phyloP scores from a whole-genome alignment of 2,329 filamentous ascomycete genomes.

The Aspergillus bombycis region DNA sequence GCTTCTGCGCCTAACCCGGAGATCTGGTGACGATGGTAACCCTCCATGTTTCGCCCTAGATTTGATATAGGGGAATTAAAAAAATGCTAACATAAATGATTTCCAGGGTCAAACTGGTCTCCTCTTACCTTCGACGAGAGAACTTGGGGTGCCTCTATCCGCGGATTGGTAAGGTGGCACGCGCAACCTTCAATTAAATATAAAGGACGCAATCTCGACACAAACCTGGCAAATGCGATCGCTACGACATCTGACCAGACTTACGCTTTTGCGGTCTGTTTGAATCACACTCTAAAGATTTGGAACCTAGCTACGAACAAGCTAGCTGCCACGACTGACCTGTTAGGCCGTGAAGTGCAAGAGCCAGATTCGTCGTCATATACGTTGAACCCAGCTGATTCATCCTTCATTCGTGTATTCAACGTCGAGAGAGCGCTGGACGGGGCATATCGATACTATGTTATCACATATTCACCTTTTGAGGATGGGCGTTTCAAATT shows the following conservation, averaged over 20 bases:
- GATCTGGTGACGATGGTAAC: constrained; percentile 54
- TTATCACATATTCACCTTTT: constrained; percentile 86
- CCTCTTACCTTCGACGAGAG: constrained; percentile 53
- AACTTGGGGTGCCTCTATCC: constrained; percentile 52
- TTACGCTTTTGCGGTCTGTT: constrained; percentile 74
- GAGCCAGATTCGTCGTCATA: constrained; percentile 73
- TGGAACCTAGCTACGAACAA: constrained; percentile 87
- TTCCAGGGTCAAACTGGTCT: constrained; percentile 46
- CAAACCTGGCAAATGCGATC: constrained; percentile 49
- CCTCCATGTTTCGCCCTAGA: constrained; percentile 17
- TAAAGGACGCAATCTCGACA: constrained; percentile 45
- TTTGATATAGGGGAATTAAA: not conserved
- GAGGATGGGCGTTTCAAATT: constrained; percentile 92
- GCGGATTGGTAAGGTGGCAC: constrained; percentile 50
- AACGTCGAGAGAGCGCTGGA: constrained; percentile 55
- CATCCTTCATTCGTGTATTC: constrained; percentile 74
- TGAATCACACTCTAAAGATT: constrained; percentile 85
- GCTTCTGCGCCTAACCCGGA: constrained; percentile 69
- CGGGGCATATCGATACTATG: constrained; percentile 57
- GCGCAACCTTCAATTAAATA: constrained; percentile 47
- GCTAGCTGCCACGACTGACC: constrained; percentile 74
- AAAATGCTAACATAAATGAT: constrained; percentile 12
- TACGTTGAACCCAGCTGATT: constrained; percentile 76
- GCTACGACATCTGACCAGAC: constrained; percentile 50
- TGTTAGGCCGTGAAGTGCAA: constrained; percentile 69